These are phyloP conservation scores for Yamadazyma sp. DNA, from an alignment of 1,139 yeast species.

Conservation along the genomic window DNA sequence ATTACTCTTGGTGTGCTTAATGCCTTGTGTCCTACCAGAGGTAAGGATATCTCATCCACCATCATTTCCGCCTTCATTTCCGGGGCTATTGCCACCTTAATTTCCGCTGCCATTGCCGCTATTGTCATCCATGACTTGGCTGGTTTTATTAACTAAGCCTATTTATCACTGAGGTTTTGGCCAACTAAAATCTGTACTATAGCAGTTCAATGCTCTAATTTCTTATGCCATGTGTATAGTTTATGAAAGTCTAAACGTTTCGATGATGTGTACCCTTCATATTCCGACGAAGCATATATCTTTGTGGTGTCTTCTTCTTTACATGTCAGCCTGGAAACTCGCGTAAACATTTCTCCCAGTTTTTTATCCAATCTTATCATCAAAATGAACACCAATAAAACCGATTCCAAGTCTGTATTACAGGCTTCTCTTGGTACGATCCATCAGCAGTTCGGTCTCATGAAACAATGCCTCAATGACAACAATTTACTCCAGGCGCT, in stretches of 20 bases:
- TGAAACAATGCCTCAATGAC: conserved; percentile 78
- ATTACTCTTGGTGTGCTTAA: conserved; percentile 64
- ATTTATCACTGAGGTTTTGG: no score
- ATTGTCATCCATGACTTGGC: conserved; percentile 60
- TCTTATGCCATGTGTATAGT: no score
- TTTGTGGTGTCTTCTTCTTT: no score
- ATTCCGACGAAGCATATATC: no score
- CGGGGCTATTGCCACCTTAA: conserved; percentile 57
- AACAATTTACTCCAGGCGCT: conserved; percentile 79
- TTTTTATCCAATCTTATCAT: no score
- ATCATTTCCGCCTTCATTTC: conserved; percentile 53
- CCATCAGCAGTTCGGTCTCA: conserved; percentile 66
- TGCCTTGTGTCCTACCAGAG: conserved; percentile 53
- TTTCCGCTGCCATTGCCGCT: conserved; percentile 66
- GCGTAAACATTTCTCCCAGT: no score
- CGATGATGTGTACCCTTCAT: no score
- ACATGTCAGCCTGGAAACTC: no score
- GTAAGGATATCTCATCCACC: conserved; percentile 49
- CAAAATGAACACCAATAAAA: conserved; percentile 4
- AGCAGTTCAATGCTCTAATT: not conserved
- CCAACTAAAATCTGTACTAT: no score
- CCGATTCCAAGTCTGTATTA: conserved; percentile 22
- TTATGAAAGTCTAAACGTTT: no score
- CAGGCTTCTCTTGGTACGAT: conserved; percentile 59
- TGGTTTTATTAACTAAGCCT: conserved; percentile 18